These are phyloP conservation scores for Nakazawaea ambrosiae DNA, from an alignment of 805 yeast species.

Conservation along the genomic window DNA sequence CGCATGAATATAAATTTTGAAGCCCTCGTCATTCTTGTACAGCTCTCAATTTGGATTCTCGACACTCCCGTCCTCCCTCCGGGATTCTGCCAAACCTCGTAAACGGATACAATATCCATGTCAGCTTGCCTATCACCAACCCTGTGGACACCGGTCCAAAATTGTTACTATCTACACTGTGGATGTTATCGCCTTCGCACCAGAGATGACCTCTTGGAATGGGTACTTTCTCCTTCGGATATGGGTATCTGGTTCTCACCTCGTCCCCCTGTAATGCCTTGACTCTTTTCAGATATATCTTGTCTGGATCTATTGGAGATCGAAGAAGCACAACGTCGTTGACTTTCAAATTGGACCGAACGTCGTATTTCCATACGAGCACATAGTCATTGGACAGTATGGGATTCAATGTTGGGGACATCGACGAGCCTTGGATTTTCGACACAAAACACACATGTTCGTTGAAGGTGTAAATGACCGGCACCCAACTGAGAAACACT, in stretches of 20 bases:
- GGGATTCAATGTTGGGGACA: slow-evolving; percentile 88
- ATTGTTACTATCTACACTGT: slow-evolving; percentile 76
- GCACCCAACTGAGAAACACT: slow-evolving; percentile 62
- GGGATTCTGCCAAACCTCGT: slow-evolving; percentile 44
- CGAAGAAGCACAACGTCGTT: slow-evolving; percentile 74
- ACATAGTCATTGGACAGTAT: slow-evolving; percentile 45
- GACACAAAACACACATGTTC: slow-evolving; percentile 72
- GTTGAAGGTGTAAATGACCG: slow-evolving; percentile 61
- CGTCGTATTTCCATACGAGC: slow-evolving; percentile 57
- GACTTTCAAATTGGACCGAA: slow-evolving; percentile 37
- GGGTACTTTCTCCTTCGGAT: slow-evolving; percentile 52
- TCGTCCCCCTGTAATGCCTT: slow-evolving; percentile 70
- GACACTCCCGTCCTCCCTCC: slow-evolving; percentile 46
- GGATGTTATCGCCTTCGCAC: slow-evolving; percentile 92
- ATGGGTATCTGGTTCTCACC: slow-evolving; percentile 54
- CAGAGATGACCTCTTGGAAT: slow-evolving; percentile 81
- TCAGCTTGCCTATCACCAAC: slow-evolving; percentile 70
- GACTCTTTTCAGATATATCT: slow-evolving; percentile 72
- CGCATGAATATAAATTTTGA: no score
- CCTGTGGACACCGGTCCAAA: slow-evolving; percentile 89
- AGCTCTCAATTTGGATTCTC: slow-evolving; percentile 13
- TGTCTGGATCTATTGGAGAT: slow-evolving; percentile 76
- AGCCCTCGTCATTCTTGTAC: not conserved
- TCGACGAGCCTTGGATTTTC: slow-evolving; percentile 71
- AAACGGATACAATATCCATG: slow-evolving; percentile 64